A percentile compares a stretch with the other conserved stretches of the same genome.
phyloP scores from a whole-genome alignment of 768 basidiomycete species.

The Suillus cothurnatus region DNA sequence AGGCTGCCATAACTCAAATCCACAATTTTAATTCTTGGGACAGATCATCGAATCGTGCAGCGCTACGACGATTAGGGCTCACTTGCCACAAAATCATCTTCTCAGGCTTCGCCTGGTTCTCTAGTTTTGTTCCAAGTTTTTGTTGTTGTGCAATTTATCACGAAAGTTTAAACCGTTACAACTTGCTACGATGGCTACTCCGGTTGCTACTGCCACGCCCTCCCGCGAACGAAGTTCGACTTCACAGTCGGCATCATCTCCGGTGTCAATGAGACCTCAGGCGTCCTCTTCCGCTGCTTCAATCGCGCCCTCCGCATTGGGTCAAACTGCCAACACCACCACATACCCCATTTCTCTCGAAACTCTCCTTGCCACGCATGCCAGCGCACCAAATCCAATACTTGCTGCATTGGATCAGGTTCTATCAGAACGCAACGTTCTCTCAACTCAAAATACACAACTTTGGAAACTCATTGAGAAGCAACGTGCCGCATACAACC shows the following conservation, averaged over 20 bases:
- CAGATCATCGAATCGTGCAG: neutral
- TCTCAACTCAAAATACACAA: slow-evolving; percentile 84
- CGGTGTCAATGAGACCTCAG: slow-evolving; percentile 34
- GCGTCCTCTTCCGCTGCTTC: slow-evolving; percentile 33
- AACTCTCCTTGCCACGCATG: slow-evolving; percentile 56
- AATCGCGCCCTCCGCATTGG: slow-evolving; percentile 25
- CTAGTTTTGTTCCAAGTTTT: slow-evolving; percentile 3
- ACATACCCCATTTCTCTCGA: slow-evolving; percentile 49
- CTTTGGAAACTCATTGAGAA: slow-evolving; percentile 97
- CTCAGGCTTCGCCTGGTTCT: neutral
- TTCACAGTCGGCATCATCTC: slow-evolving; percentile 25
- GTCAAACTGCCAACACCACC: slow-evolving; percentile 31
- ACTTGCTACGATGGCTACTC: slow-evolving; percentile 1
- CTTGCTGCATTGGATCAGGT: slow-evolving; percentile 71
- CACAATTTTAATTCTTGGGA: neutral
- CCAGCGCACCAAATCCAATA: slow-evolving; percentile 52
- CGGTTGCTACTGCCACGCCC: slow-evolving; percentile 18
- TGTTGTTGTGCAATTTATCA: slow-evolving; percentile 1
- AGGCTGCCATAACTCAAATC: neutral
- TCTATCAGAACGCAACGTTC: slow-evolving; percentile 77
- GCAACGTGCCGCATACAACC: slow-evolving; percentile 78
- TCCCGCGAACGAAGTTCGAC: slow-evolving; percentile 27
- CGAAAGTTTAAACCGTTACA: neutral
- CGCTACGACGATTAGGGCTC: neutral
- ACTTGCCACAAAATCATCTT: neutral